Evolutionary conservation across 2,329 filamentous ascomycete genomes (phyloP).

Genomic region (Fusarium proliferatum): DNA sequence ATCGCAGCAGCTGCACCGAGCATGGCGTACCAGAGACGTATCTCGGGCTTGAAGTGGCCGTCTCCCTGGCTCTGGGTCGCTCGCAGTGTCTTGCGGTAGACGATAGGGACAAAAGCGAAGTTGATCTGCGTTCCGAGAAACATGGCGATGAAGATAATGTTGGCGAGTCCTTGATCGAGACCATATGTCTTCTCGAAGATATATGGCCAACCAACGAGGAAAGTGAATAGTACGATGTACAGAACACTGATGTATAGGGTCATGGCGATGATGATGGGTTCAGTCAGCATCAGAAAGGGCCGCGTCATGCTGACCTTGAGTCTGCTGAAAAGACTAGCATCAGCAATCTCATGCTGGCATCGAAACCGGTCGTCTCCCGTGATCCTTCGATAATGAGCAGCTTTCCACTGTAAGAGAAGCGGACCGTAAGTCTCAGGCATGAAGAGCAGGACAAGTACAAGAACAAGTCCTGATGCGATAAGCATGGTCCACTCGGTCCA

Average conservation of each 20-base stretch:
- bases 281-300: conserved; percentile 54
- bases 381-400: conserved; percentile 66
- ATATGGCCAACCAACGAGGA: conserved; percentile 62
- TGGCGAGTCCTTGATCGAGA: conserved; percentile 55
- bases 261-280: conserved; percentile 56
- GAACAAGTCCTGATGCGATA: conserved; percentile 69
- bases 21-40: conserved; percentile 56
- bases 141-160: conserved; percentile 58
- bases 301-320: conserved; percentile 58
- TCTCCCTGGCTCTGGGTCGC: conserved; percentile 19
- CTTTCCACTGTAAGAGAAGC: conserved; percentile 69
- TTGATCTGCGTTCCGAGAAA: conserved; percentile 54
- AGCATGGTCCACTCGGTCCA: conserved; percentile 74
- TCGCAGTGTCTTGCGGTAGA: conserved; percentile 49
- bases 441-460: conserved; percentile 66
- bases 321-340: conserved; percentile 62
- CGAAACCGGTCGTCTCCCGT: conserved; percentile 71
- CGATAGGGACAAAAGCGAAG: conserved; percentile 48
- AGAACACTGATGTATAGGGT: conserved; percentile 62
- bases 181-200: conserved; percentile 59
- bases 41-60: conserved; percentile 50
- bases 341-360: conserved; percentile 71
- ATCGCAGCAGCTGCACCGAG: conserved; percentile 55
- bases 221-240: conserved; percentile 65
- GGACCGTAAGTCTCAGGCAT: conserved; percentile 74